phyloP scores from a whole-genome alignment of 2,329 filamentous ascomycete species.

The Ceratocystis harringtonii region DNA sequence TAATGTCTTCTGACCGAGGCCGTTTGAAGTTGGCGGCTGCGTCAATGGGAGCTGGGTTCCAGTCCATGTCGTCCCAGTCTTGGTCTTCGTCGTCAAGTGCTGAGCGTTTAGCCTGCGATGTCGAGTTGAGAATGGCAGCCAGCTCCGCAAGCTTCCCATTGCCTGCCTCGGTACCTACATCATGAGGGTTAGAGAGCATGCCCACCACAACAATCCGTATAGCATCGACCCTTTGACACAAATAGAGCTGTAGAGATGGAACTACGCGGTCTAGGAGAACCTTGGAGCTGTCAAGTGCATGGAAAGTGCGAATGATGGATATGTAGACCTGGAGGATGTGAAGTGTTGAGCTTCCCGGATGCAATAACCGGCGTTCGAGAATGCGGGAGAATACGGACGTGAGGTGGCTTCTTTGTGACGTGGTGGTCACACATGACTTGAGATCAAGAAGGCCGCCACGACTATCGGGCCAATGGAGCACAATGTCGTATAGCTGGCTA shows the following conservation, averaged over 20 bases:
- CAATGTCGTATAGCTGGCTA: slow-evolving; percentile 62
- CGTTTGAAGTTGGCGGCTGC: slow-evolving; percentile 85
- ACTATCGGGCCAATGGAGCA: slow-evolving; percentile 58
- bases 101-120: slow-evolving; percentile 37
- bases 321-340: slow-evolving; percentile 67
- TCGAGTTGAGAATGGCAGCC: slow-evolving; percentile 48
- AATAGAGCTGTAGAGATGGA: slow-evolving; percentile 56
- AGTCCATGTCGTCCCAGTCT: slow-evolving; percentile 84
- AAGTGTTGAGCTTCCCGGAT: slow-evolving; percentile 60
- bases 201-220: slow-evolving; percentile 64
- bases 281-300: slow-evolving; percentile 60
- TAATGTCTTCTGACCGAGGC: slow-evolving; percentile 76
- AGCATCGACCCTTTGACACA: slow-evolving; percentile 63
- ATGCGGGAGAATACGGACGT: slow-evolving; percentile 54
- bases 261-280: slow-evolving; percentile 63
- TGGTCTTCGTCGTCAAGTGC: slow-evolving; percentile 52
- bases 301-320: slow-evolving; percentile 62
- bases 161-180: slow-evolving; percentile 31
- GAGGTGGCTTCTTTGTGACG: slow-evolving; percentile 52
- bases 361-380: slow-evolving; percentile 51
- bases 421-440: slow-evolving; percentile 51
- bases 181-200: slow-evolving; percentile 47
- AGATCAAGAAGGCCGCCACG: slow-evolving; percentile 60
- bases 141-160: slow-evolving; percentile 47
- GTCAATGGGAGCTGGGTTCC: slow-evolving; percentile 85